Base-by-base conservation (phyloP, 371 early-diverging fungal species). In the Haplosporangium sp. region DNA sequence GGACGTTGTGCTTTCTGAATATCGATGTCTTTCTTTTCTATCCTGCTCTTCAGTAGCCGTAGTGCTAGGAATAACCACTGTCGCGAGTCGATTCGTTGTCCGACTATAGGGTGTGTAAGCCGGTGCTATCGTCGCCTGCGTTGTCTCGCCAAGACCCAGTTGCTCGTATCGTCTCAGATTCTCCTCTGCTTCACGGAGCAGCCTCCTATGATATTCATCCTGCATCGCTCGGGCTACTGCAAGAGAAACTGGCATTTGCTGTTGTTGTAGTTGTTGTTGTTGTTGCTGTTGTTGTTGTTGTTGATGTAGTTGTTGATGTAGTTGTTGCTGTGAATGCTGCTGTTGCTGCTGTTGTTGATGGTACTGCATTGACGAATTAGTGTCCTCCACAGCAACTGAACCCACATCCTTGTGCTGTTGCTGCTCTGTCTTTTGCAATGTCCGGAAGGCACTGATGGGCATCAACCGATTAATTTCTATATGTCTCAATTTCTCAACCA, bases 401-500 rank as follows among this genome's bases (percentile, higher is more conserved):
- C 48, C 36, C 9, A 65, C 38, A 8, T 54, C 47, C 20, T 61
- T 61, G 20, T 64, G 52, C 29, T 55, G 62, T 14, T 59, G 60
- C 48, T 54, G 55, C 64, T 67, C 57, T 10, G 60, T 68, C 64
- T 67, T 68, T 45, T 63, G 64, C 43, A 75, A 51, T 0, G 72
- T 64, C 29, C 79, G 61, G 23, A 79, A 72, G 11, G 73, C 73
- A 20, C 79, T 72, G 43, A 79, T 72, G 0, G 79, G 79, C 69
- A 79, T 64, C 43, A 81, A n/a, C n/a, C 79, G 82, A 47, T 84
- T 84, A 48, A 81, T 74, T 20, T 89, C 87, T 61, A 87, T 83
- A 46, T 84, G 84, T 29, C 85, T 82, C 41, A 90, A 74, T 23
- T 85, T 85, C 45, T 89, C 90, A 18, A 89, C 86, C 18, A 87